Evolutionary conservation across 768 basidiomycete species (phyloP).

Genomic region (Postia placenta): DNA sequence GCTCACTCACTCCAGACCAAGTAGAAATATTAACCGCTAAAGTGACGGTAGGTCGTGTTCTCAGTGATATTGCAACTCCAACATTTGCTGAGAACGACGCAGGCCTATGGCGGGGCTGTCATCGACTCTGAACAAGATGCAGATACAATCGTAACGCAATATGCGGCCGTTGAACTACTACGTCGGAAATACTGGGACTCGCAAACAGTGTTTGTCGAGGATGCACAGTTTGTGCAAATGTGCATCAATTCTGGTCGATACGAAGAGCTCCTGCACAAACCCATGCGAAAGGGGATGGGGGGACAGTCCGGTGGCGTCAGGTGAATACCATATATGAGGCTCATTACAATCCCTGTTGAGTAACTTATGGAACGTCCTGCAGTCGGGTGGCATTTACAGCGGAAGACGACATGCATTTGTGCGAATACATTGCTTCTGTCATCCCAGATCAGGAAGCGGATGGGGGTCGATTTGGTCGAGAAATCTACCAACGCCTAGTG

Average conservation of each 20-base stretch:
- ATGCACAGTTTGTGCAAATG: slow-evolving; percentile 4
- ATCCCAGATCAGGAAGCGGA: neutral
- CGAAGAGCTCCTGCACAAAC: neutral
- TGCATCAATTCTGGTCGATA: slow-evolving; percentile 8
- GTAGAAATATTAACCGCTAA: neutral
- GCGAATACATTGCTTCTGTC: slow-evolving; percentile 3
- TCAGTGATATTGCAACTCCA: neutral
- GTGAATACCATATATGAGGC: neutral
- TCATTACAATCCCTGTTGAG: neutral
- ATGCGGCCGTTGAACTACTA: slow-evolving; percentile 1
- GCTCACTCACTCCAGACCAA: neutral
- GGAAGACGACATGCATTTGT: slow-evolving; percentile 1
- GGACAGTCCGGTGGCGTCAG: neutral
- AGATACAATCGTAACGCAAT: slow-evolving; percentile 10
- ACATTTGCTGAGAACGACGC: neutral
- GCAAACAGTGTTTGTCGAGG: slow-evolving; percentile 8
- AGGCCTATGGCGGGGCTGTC: slow-evolving; percentile 12
- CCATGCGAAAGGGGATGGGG: slow-evolving; percentile 3
- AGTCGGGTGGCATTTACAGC: slow-evolving; percentile 3
- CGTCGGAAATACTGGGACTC: slow-evolving; percentile 3
- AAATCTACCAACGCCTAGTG: slow-evolving; percentile 1
- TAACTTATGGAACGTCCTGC: too few relatives aligned
- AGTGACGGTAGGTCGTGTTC: neutral
- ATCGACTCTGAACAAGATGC: slow-evolving; percentile 1
- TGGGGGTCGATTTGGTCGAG: neutral